phyloP scores from a whole-genome alignment of 768 basidiomycete species.

The Lentinus tigrinus region DNA sequence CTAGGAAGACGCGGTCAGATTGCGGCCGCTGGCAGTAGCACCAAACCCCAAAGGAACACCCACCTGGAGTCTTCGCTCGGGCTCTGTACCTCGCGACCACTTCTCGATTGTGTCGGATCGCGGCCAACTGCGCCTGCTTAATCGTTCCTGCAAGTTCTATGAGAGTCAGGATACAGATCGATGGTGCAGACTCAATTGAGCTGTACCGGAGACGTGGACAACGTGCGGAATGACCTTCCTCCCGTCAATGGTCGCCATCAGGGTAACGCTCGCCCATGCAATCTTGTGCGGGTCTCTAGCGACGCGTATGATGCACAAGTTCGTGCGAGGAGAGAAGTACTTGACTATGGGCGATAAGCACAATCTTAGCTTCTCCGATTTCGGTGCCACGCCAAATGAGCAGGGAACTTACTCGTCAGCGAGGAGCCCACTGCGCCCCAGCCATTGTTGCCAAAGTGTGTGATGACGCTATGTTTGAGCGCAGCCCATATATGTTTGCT shows the following conservation, averaged over 20 bases:
- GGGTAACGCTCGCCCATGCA: slow-evolving; percentile 77
- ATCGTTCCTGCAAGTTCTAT: slow-evolving; percentile 63
- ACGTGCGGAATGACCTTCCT: slow-evolving; percentile 68
- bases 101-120: slow-evolving; percentile 70
- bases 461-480: slow-evolving; percentile 64
- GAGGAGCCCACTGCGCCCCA: slow-evolving; percentile 81
- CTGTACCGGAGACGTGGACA: slow-evolving; percentile 75
- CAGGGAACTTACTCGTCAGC: slow-evolving; percentile 59
- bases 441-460: slow-evolving; percentile 80
- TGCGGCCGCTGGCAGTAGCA: neutral
- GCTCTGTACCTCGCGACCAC: slow-evolving; percentile 68
- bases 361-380: too few relatives aligned
- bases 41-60: slow-evolving; percentile 19
- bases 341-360: slow-evolving; percentile 76
- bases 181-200: neutral
- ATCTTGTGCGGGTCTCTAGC: slow-evolving; percentile 77
- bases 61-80: slow-evolving; percentile 51
- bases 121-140: slow-evolving; percentile 78
- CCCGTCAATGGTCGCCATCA: slow-evolving; percentile 64
- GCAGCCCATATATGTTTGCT: slow-evolving; percentile 69
- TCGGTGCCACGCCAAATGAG: too few relatives aligned
- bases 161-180: neutral
- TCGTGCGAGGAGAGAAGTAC: slow-evolving; percentile 83
- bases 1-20: slow-evolving; percentile 30
- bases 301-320: slow-evolving; percentile 83